Evolutionary conservation across 345 rosid genomes (phyloP), one percentile per base, ranked within the genome.

Genomic region (Acer saccharum): DNA sequence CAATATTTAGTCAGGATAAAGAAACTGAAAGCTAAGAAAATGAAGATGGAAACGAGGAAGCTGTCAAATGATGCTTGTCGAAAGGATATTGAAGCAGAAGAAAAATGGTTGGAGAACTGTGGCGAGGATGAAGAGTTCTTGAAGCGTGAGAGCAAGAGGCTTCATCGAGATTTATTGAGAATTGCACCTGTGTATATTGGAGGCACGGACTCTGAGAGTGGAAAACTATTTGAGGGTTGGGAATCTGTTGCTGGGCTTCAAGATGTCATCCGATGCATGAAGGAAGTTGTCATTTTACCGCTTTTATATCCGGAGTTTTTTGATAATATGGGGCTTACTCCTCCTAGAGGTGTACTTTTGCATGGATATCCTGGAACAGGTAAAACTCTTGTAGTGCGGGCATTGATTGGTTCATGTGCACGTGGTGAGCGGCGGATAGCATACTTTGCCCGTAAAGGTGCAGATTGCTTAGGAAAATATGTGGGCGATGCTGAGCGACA

Each of bases 401-500:
- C 99, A 20, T 82, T 96, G 81, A 96, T 96, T 79, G 99, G 99
- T 80, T 87, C 99, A 73, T 93, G 96, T 77, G 92, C 99, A 80
- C 97, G 87, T 75, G 97, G 99, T 74, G 92, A 92, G 81, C 91
- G 80, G 76, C 83, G 93, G 78, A 96, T 96, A 75, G 99, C 99
- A 69, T 96, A 96, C 86, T 96, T 96, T 87, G 98, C 99, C 54
- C 89, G 99, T 69, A 96, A 96, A 83, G 99, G 99, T 84, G 97
- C 99, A 52, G 99, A 96, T 82, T 96, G 99, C 88, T 85, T 96
- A 75, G 99, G 99, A 76, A 96, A 96, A 88, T 96, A 96, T 79
- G 99, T 96, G 77, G 98, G 99, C 82, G 99, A 96, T 88, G 97
- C 99, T 57, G 99, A 94, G 85, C 97, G 99, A 43, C 99, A 96